A percentile compares a stretch with the other conserved stretches of the same genome.
These are phyloP conservation scores for Aaosphaeria arxii DNA, from an alignment of 2,329 filamentous ascomycete genomes.

Conservation along the genomic window DNA sequence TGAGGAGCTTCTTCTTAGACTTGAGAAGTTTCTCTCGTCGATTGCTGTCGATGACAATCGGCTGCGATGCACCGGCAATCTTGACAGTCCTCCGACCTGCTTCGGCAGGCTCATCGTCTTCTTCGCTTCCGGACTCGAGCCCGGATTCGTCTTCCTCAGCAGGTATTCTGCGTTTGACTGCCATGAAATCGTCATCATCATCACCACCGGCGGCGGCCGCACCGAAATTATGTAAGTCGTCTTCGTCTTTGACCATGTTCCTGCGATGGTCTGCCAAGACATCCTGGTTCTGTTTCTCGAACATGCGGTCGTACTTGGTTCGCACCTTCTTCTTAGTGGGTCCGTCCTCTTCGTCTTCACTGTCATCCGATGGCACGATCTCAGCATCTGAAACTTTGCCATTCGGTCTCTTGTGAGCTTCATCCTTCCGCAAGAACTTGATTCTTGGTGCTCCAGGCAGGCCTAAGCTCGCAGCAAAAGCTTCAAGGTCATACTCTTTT, in stretches of 20 bases:
- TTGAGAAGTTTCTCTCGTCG: constrained; percentile 92
- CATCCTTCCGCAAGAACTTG: constrained; percentile 87
- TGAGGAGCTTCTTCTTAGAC: constrained; percentile 90
- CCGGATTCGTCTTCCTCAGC: constrained; percentile 58
- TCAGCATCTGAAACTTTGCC: constrained; percentile 60
- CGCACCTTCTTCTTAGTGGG: constrained; percentile 59
- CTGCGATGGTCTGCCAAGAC: constrained; percentile 91
- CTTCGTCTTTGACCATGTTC: constrained; percentile 67
- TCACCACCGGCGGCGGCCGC: constrained; percentile 38
- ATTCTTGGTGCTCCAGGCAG: constrained; percentile 90
- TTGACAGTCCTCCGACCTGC: constrained; percentile 59
- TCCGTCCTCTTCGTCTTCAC: constrained; percentile 45
- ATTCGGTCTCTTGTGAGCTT: constrained; percentile 36
- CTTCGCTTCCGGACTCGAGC: constrained; percentile 44
- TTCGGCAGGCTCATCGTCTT: constrained; percentile 25
- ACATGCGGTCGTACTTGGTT: constrained; percentile 98
- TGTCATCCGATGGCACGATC: constrained; percentile 72
- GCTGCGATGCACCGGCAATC: constrained; percentile 63
- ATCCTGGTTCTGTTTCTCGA: constrained; percentile 93
- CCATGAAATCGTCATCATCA: constrained; percentile 78
- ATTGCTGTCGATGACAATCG: constrained; percentile 87
- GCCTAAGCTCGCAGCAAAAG: constrained; percentile 79
- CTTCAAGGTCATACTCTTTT: constrained; percentile 78
- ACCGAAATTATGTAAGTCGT: constrained; percentile 30
- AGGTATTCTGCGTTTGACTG: constrained; percentile 82